Percentiles rank a stretch among this genome's conserved stretches.
These are phyloP conservation scores for Erodium moschatum DNA, from an alignment of 441 rosid genomes.

Conservation along the genomic window DNA sequence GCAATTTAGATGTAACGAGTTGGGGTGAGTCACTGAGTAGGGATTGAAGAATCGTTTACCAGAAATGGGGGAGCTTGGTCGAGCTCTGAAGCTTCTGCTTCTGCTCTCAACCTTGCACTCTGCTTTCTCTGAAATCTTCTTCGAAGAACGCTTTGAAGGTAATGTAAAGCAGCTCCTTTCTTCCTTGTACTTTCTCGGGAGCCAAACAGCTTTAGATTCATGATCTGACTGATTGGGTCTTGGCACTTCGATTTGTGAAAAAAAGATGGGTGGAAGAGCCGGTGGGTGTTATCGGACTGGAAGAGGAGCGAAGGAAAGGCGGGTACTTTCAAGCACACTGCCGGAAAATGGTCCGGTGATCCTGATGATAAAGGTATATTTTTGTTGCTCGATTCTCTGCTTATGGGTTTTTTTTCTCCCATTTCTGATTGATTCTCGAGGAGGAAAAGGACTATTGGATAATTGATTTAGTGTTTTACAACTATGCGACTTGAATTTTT, in stretches of 20 bases:
- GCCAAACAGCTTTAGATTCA: slow-evolving; percentile 2
- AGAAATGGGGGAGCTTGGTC: slow-evolving; percentile 15
- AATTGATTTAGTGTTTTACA: not conserved
- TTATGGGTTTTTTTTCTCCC: not conserved
- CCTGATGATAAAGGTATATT: slow-evolving; percentile 68
- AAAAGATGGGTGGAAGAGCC: slow-evolving; percentile 79
- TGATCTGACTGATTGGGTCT: not conserved
- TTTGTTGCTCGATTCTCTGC: not conserved
- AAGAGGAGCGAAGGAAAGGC: slow-evolving; percentile 84
- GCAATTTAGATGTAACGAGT: not conserved
- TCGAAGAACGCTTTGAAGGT: slow-evolving; percentile 70
- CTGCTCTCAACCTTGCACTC: slow-evolving; percentile 20
- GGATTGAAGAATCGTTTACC: not conserved
- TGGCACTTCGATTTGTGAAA: not conserved
- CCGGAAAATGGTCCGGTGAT: slow-evolving; percentile 89
- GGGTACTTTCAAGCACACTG: slow-evolving; percentile 73
- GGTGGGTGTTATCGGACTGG: slow-evolving; percentile 95
- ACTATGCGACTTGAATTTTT: not conserved
- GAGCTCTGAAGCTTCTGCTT: slow-evolving; percentile 13
- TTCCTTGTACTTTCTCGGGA: not conserved
- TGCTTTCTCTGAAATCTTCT: slow-evolving; percentile 49
- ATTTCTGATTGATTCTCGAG: not conserved
- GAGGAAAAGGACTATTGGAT: not conserved
- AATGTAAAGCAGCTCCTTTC: not conserved
- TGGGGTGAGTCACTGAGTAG: not conserved